Conservation (phyloP, 768 basidiomycete species). For the Boletales sp. region DNA sequence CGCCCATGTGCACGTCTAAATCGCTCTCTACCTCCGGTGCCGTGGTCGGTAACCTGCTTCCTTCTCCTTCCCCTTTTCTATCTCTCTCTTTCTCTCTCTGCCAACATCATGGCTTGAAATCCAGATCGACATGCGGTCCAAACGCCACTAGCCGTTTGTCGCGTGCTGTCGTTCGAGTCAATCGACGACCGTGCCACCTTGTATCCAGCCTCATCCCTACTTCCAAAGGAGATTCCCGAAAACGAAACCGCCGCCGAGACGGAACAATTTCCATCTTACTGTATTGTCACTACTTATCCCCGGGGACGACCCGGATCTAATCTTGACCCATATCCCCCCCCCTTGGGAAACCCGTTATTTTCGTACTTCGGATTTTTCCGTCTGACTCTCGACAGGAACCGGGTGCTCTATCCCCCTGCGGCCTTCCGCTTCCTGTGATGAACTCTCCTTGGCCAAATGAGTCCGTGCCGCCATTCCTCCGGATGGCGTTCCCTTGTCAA, state of each 20-base stretch:
- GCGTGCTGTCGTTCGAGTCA: conserved; percentile 16
- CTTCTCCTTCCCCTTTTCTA: no score
- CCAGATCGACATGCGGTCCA: conserved; percentile 11
- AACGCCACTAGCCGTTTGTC: conserved; percentile 30
- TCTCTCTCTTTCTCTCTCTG: no score
- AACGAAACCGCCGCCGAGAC: not conserved
- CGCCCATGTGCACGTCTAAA: no score
- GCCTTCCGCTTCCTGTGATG: conserved; percentile 28
- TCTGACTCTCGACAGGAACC: conserved; percentile 1
- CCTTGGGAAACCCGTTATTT: conserved; percentile 23
- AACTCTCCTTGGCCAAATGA: conserved; percentile 13
- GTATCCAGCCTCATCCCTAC: not conserved
- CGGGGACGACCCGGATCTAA: conserved; percentile 20
- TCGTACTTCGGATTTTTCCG: conserved; percentile 23
- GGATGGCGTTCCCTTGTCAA: no score
- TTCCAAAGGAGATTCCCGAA: conserved; percentile 4
- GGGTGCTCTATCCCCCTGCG: conserved; percentile 10
- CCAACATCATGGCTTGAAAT: no score
- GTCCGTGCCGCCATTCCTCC: conserved; percentile 12
- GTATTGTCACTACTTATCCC: not conserved
- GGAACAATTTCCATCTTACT: not conserved
- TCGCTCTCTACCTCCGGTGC: no score
- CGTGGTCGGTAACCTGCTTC: no score
- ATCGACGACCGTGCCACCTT: conserved; percentile 1
- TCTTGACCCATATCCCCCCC: conserved; percentile 10